Evolutionary conservation across 805 yeast species (phyloP), one percentile per base, ranked within the genome.

Genomic region (Wickerhamiella qilinensis): DNA sequence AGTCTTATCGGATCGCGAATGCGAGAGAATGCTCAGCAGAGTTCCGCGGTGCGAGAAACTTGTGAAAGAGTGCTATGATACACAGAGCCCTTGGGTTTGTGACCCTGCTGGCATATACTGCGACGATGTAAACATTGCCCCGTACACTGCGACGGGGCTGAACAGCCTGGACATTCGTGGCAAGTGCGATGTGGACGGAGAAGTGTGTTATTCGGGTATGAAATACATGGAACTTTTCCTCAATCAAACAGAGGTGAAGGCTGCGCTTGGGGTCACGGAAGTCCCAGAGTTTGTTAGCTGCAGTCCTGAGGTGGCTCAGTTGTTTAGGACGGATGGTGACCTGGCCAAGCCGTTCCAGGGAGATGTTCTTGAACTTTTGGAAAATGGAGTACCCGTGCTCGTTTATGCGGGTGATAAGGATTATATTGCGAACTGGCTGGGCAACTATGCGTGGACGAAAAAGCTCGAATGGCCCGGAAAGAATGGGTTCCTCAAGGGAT

Each of bases 361-460:
- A 22, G 74, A 72, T 37, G 83, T 88, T 30, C 65, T 76, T 19
- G 75, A 73, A 34, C 62, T 85, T 44, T 69, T 88, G 49, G 85
- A 84, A 45, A 57, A 68, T 19, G 78, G 68, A 9, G 52, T 86
- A 36, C 95, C 95, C 3, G 86, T 85, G 20, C 68, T 88, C 56
- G 69, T 88, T 45, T 88, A 86, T 52, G 94, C 94, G 14, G 97
- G 97, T 55, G 95, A 86, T 63, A 83, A 84, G 63, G 97, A 86
- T 60, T 86, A 77, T 60, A 86, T 86, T 55, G 86, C 96, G 64
- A 86, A 88, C 65, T 86, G 95, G 95, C 69, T 88, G 53, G 97
- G 96, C 46, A 85, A 85, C 58, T 72, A 75, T 53, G 91, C 79
- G 14, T 82, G 94, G 93, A 67, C 88, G 28, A 67, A 80, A 54